A percentile compares a stretch with the other conserved stretches of the same genome.
These are phyloP conservation scores for Tephrocybe sp. DNA, from an alignment of 768 basidiomycete species.

Conservation along the genomic window DNA sequence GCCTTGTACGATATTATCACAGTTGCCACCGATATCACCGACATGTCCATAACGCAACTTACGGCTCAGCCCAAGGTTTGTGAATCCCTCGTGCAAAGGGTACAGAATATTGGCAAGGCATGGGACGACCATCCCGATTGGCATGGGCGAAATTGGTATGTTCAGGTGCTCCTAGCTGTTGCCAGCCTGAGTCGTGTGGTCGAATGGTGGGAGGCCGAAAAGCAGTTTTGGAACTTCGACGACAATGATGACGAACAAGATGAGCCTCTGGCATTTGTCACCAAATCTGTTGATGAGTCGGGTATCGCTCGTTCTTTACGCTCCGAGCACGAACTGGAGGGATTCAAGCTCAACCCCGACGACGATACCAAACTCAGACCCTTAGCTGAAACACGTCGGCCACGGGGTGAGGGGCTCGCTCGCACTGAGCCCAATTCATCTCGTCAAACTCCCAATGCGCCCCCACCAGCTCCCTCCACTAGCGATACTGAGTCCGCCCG, in stretches of 20 bases:
- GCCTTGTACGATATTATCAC: slow-evolving; percentile 90
- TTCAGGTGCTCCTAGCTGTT: slow-evolving; percentile 91
- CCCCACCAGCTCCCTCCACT: slow-evolving; percentile 38
- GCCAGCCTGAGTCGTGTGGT: slow-evolving; percentile 95
- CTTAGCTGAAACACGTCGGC: slow-evolving; percentile 49
- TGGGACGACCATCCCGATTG: slow-evolving; percentile 99
- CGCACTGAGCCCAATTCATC: slow-evolving; percentile 32
- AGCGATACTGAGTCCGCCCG: slow-evolving; percentile 73
- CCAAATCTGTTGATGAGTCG: slow-evolving; percentile 78
- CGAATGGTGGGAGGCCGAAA: slow-evolving; percentile 99
- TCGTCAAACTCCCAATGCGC: slow-evolving; percentile 30
- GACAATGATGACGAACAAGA: slow-evolving; percentile 87
- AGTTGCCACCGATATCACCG: slow-evolving; percentile 89
- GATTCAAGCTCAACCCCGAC: slow-evolving; percentile 48
- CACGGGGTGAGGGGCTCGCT: slow-evolving; percentile 58
- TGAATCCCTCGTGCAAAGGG: slow-evolving; percentile 82
- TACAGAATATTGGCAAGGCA: slow-evolving; percentile 87
- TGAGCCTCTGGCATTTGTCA: slow-evolving; percentile 90
- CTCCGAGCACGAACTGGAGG: slow-evolving; percentile 39
- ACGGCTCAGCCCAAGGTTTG: slow-evolving; percentile 84
- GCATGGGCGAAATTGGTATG: slow-evolving; percentile 98
- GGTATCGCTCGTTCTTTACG: slow-evolving; percentile 28
- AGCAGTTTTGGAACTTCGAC: slow-evolving; percentile 99
- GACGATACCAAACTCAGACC: slow-evolving; percentile 52
- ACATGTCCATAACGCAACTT: slow-evolving; percentile 85